phyloP scores from a whole-genome alignment of 805 yeast species.

The Lipomyces starkeyi region DNA sequence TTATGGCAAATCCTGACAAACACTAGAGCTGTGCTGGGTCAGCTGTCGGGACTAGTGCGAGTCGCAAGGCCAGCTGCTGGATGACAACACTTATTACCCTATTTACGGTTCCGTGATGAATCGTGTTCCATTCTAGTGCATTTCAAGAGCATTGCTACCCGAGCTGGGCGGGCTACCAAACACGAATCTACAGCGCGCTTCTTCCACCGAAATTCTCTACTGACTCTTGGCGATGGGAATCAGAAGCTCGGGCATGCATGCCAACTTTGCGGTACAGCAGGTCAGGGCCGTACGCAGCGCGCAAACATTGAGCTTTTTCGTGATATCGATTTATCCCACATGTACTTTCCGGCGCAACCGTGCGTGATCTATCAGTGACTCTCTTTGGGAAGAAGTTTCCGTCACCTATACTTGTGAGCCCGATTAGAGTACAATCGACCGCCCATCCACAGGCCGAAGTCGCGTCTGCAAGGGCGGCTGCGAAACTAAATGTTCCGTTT shows the following conservation, averaged over 20 bases:
- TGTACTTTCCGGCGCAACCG: slow-evolving; percentile 25
- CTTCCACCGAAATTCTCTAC: slow-evolving; percentile 25
- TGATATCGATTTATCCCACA: slow-evolving; percentile 30
- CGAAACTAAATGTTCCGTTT: slow-evolving; percentile 41
- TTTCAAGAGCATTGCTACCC: slow-evolving; percentile 6
- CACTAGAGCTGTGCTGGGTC: background rate
- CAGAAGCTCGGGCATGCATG: slow-evolving; percentile 17
- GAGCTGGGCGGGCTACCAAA: slow-evolving; percentile 33
- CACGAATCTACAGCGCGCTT: slow-evolving; percentile 21
- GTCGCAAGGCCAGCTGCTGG: too few species aligned
- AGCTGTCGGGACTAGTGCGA: too few species aligned
- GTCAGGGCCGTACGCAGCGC: slow-evolving; percentile 20
- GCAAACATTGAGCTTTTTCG: slow-evolving; percentile 30
- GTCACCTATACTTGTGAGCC: slow-evolving; percentile 42
- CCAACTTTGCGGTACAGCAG: slow-evolving; percentile 29
- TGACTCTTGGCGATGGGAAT: slow-evolving; percentile 20
- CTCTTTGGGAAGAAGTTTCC: slow-evolving; percentile 39
- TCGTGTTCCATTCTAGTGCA: too few species aligned
- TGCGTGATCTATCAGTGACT: slow-evolving; percentile 27
- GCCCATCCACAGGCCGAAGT: slow-evolving; percentile 41
- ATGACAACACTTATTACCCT: background rate
- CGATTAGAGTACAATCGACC: slow-evolving; percentile 43
- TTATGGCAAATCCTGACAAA: background rate
- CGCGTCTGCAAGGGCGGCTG: slow-evolving; percentile 43
- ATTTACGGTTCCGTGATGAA: too few species aligned